Evolutionary conservation across 495 filamentous ascomycete species (phyloP), one percentile per base, ranked within the genome.

Genomic region (Trichoderma asperelloides): DNA sequence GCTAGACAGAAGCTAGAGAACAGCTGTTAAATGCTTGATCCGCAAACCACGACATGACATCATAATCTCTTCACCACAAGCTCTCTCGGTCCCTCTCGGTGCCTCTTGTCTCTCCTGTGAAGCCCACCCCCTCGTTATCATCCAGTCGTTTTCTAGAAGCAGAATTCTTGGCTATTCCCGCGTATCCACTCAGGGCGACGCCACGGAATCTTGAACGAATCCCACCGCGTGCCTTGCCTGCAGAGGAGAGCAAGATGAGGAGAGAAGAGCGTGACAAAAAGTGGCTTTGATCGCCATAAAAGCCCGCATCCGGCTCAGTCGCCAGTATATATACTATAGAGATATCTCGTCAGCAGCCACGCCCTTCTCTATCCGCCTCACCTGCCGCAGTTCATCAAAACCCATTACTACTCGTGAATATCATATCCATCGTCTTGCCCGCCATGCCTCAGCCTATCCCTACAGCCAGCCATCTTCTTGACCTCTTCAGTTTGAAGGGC

Each of bases 401-500:
- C 30, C 25, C 8, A 60, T 30, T 72, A 43, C 23, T 27, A 64
- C 63, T 9, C 16, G 6, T 37, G 6, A 37, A 37, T 8, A 37
- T 2, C 43, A 21, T 33, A 40, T 1, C 62, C 30, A 37, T 15
- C n/a, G 7, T 12, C 9, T n/a, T 23, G n/a, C 39, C 41, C 64
- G 27, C 28, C 64, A 77, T 77, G 75, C 75, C 74, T 75, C 71
- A 71, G 49, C 4, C 67, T 60, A 68, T 76, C 62, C 78, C 78
- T 13, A 64, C 68, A 16, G 68, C 77, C 57, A 70, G 57, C 69
- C 73, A 67, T 62, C 74, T 81, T 18, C 13, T 65, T 8, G 78
- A 79, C 70, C 78, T 79, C 43, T 81, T 84, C 75, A 82, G 77
- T 70, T 73, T 86, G 27, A 81, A 82, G 71, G 82, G 82, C 67